phyloP scores from a whole-genome alignment of 768 basidiomycete genomes.

The Scleroderma citrinum region DNA sequence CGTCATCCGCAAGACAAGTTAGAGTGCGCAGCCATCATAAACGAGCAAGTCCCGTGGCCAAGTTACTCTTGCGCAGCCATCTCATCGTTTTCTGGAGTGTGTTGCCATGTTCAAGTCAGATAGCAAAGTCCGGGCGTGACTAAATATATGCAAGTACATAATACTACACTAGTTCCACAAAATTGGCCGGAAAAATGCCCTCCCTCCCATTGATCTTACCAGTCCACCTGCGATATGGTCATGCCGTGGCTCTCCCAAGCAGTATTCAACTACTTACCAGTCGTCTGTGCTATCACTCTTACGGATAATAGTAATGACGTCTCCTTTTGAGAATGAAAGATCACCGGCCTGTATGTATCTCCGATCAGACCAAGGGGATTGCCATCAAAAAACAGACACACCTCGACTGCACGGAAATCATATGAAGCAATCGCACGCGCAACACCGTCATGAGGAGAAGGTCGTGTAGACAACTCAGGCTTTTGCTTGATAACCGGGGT shows the following conservation, averaged over 20 bases:
- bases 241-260: not conserved
- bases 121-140: not conserved
- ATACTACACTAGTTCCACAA: constrained; percentile 53
- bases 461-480: constrained; percentile 42
- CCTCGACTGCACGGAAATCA: constrained; percentile 70
- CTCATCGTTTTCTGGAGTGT: no score
- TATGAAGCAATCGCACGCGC: constrained; percentile 71
- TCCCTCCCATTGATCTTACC: constrained; percentile 54
- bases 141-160: not conserved
- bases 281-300: constrained; percentile 70
- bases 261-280: constrained; percentile 42
- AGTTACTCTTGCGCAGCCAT: constrained; percentile 23
- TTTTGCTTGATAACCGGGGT: constrained; percentile 40
- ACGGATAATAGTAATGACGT: constrained; percentile 62
- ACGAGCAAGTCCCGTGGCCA: constrained; percentile 4
- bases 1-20: no score
- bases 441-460: constrained; percentile 53
- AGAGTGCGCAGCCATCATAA: no score
- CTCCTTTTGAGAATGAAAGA: constrained; percentile 69
- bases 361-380: constrained; percentile 3
- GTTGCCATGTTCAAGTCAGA: no score
- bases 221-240: constrained; percentile 54
- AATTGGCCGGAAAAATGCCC: constrained; percentile 81
- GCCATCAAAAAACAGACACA: constrained; percentile 21
- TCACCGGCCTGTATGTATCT: constrained; percentile 50